Evolutionary conservation across 495 filamentous ascomycete genomes (phyloP), one percentile per base, ranked within the genome.

Genomic region (Trichoderma gamsii): DNA sequence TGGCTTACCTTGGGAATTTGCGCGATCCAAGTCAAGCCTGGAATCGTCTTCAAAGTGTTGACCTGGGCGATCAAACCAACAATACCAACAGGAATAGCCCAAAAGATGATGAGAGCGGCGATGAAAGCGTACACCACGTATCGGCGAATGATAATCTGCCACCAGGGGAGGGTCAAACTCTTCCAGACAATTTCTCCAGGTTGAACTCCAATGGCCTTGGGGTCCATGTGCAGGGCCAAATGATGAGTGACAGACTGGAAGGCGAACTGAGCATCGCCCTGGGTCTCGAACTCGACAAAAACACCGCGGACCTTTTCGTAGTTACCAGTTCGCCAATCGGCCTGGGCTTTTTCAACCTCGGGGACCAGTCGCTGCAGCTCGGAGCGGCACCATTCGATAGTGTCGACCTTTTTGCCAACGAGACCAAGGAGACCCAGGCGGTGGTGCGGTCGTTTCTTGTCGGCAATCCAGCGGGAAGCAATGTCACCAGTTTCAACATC

Each of bases 321-420:
- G 44, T 91, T 85, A 66, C 91, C 91, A 7, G 83, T 81, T 65
- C 84, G 86, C 73, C 96, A 90, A 71, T 86, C 81, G 68, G 83
- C 85, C 79, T 97, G 95, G 67, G 90, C 81, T 23, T 87, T 81
- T 63, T 94, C 88, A 68, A 92, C 89, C 69, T 89, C 85, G 3
- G 93, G 94, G 69, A 89, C 91, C 64, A 97, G 83, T 66, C 87
- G 88, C 72, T 88, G 86, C 27, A 99, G 88, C 76, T 96, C 89
- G 1, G 84, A 80, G 69, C 95, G 90, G 74, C 87, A 91, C 91
- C 93, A 98, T 74, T 96, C 89, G 81, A 97, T 97, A 0, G 91
- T 91, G 77, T 97, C 93, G 41, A 97, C 92, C 83, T 98, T 98
- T 78, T 93, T 87, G 68, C 95, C 95, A 69, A 96, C 83, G 27